phyloP scores from a whole-genome alignment of 768 basidiomycete species.

The Boletus edulis region DNA sequence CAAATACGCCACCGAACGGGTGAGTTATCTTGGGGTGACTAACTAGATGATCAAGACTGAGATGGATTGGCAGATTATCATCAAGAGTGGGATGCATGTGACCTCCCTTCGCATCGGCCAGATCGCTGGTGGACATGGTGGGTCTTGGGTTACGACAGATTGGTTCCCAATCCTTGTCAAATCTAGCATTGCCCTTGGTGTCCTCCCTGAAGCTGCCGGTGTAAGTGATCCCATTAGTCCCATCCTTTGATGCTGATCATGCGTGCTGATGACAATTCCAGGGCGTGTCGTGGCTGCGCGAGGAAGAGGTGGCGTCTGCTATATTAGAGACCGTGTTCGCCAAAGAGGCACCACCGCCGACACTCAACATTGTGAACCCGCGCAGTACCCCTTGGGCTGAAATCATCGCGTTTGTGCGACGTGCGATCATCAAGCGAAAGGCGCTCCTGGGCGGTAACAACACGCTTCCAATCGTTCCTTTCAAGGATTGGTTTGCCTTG shows the following conservation, averaged over 20 bases:
- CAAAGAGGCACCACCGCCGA: slow-evolving; percentile 13
- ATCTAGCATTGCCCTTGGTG: slow-evolving; percentile 29
- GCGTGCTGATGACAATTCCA: slow-evolving; percentile 8
- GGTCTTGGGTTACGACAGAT: slow-evolving; percentile 43
- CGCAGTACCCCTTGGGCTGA: slow-evolving; percentile 31
- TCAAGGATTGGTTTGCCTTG: slow-evolving; percentile 33
- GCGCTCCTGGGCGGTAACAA: neutral
- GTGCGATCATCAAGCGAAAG: slow-evolving; percentile 13
- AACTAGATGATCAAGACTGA: neutral
- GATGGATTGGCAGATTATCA: slow-evolving; percentile 31
- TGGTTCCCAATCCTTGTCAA: slow-evolving; percentile 47
- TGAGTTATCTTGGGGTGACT: slow-evolving; percentile 8
- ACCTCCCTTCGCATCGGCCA: slow-evolving; percentile 47
- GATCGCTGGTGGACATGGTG: slow-evolving; percentile 38
- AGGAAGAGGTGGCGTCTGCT: slow-evolving; percentile 35
- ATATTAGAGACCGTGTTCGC: slow-evolving; percentile 31
- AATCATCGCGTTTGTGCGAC: slow-evolving; percentile 27
- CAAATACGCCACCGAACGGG: slow-evolving; percentile 44
- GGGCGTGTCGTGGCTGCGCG: slow-evolving; percentile 44
- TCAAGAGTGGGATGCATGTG: slow-evolving; percentile 35
- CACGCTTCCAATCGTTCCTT: slow-evolving; percentile 32
- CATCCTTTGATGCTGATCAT: neutral
- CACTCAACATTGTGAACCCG: slow-evolving; percentile 41
- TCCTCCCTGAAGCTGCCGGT: slow-evolving; percentile 28
- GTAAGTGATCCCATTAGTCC: slow-evolving; percentile 25